Percentiles rank a stretch among this genome's conserved stretches.
Evolutionary conservation across 768 basidiomycete genomes (phyloP).

Genomic region (Naematelia encephala): DNA sequence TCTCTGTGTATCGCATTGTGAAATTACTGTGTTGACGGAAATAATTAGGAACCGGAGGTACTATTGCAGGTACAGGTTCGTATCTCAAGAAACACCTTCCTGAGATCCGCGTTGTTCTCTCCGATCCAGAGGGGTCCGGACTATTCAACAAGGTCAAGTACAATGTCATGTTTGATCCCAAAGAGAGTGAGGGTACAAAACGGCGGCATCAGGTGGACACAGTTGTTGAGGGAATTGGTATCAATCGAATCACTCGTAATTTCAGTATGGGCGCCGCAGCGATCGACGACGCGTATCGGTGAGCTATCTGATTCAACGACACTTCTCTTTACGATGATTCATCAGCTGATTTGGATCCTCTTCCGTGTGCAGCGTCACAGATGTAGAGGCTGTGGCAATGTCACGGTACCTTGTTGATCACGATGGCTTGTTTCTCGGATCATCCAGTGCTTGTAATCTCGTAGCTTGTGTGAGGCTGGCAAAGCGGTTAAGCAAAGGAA

Average conservation of each 20-base stretch:
- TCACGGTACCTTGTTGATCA: constrained; percentile 83
- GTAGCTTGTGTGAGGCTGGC: constrained; percentile 83
- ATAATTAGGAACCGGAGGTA: constrained; percentile 89
- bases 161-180: constrained; percentile 92
- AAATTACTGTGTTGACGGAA: no score
- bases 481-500: constrained; percentile 64
- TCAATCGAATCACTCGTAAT: constrained; percentile 89
- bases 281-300: constrained; percentile 75
- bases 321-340: background rate
- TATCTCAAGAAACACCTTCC: constrained; percentile 74
- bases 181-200: constrained; percentile 89
- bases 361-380: constrained; percentile 64
- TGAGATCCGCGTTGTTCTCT: constrained; percentile 66
- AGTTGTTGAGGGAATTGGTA: constrained; percentile 68
- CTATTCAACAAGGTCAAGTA: constrained; percentile 92
- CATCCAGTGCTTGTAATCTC: constrained; percentile 92
- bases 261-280: constrained; percentile 77
- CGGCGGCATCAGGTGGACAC: constrained; percentile 77
- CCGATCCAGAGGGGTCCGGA: constrained; percentile 92
- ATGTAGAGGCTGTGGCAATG: constrained; percentile 93
- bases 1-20: background rate
- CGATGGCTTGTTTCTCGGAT: constrained; percentile 92
- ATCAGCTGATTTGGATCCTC: background rate
- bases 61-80: constrained; percentile 76
- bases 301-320: constrained; percentile 57